phyloP scores from a whole-genome alignment of 73 alveolate genomes.

The Breviolum minutum region DNA sequence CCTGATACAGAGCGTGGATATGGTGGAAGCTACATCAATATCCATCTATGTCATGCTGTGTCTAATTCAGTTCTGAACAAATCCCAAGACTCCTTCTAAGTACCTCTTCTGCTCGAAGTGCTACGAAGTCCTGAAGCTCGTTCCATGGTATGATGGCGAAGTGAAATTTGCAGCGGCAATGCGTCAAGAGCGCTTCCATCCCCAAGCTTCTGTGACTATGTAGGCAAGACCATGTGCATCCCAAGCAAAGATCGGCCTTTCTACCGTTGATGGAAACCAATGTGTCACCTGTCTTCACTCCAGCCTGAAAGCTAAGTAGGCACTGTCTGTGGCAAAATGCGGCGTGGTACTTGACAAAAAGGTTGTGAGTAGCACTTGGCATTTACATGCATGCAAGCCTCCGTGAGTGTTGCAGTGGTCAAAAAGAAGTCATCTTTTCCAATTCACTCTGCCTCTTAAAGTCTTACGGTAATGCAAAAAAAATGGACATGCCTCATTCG shows the following conservation, averaged over 20 bases:
- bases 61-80: not conserved
- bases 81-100: not conserved
- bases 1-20: not conserved
- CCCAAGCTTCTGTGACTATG: too few species aligned
- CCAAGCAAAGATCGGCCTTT: not conserved
- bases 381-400: not conserved
- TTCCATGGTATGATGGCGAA: too few species aligned
- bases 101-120: slow-evolving; percentile 31
- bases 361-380: too few species aligned
- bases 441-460: not conserved
- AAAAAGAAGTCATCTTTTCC: not conserved
- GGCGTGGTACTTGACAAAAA: too few species aligned
- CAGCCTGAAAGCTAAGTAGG: slow-evolving; percentile 24
- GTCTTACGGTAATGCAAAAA: too few species aligned
- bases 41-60: not conserved
- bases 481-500: not conserved
- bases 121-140: slow-evolving; percentile 53
- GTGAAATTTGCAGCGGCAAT: too few species aligned
- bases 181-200: too few species aligned
- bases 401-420: not conserved
- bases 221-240: not conserved
- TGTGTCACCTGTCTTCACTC: slow-evolving; percentile 47
- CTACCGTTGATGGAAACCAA: slow-evolving; percentile 86
- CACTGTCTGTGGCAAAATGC: too few species aligned
- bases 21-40: not conserved